Base-by-base conservation (phyloP, 2,329 filamentous ascomycete genomes). In the Alternaria ventricosa region DNA sequence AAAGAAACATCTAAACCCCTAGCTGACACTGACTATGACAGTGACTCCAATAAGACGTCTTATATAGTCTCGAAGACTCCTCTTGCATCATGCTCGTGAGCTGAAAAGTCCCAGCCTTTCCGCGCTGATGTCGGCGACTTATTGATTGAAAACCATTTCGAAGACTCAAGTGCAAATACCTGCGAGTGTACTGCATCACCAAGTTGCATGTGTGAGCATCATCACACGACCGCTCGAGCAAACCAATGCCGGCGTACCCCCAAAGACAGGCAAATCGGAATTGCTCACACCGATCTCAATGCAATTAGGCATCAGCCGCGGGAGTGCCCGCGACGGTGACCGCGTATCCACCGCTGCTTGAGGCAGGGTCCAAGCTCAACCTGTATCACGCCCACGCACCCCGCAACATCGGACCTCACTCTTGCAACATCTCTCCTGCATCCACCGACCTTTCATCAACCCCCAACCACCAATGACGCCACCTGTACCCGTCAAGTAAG, bases 371-470 rank as follows among this genome's bases (percentile, higher is more conserved):
- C 22, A 28, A 18, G 44, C 18, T 25, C 41, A 4, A 18, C 45
- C 10, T 25, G 25, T 28, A 41, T n/a, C 33, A 50, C 13, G 27
- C 20, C 45, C n/a, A 23, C 8, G n/a, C 55, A 60, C 51, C 51
- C 49, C 51, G 36, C 60, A 12, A 41, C 64, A 64, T 65, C 12
- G 12, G 28, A 4, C 47, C 62, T 64, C 60, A 68, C 63, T 55
- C 20, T n/a, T 33, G 15, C 28, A 60, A 20, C 46, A 60, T 57
- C 22, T 23, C 59, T 55, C 55, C 58, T 66, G 56, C 65, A 68
- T 61, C 23, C 15, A 20, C 20, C 10, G 1, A 36, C 47, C 25
- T 54, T 33, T 23, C 9, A 15, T 9, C 12, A 55, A 28, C 45
- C 33, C 27, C 27, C 54, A 28, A 55, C 28, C 20, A 33, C 4